Percentiles rank a stretch among this genome's conserved stretches.
Conservation (phyloP, 441 rosid genomes). For the Populus hybrid region DNA sequence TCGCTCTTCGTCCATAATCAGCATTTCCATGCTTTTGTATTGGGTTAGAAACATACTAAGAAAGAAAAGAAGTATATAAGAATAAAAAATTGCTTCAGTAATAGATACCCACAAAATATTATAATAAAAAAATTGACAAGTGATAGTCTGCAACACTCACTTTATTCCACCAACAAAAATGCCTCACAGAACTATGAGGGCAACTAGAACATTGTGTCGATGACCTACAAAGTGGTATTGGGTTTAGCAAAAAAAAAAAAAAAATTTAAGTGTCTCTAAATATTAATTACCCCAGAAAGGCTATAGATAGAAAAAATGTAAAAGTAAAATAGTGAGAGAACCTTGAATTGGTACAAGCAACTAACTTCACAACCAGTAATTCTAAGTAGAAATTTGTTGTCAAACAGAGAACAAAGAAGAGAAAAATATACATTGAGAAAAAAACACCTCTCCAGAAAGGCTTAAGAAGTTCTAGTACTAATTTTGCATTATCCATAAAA, state of each 20-base stretch:
- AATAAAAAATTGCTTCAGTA: background rate
- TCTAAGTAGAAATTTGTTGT: background rate
- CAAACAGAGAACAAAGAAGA: background rate
- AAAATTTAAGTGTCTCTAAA: background rate
- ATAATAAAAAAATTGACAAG: slow-evolving; percentile 3
- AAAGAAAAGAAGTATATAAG: slow-evolving; percentile 12
- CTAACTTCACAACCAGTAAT: slow-evolving; percentile 6
- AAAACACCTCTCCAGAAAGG: background rate
- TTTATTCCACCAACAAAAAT: slow-evolving; percentile 99
- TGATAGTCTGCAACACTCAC: slow-evolving; percentile 39
- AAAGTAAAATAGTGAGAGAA: background rate
- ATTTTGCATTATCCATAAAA: too few species aligned
- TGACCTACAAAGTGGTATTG: slow-evolving; percentile 41
- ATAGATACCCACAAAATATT: background rate
- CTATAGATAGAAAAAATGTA: background rate
- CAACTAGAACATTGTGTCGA: slow-evolving; percentile 59
- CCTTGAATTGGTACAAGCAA: background rate
- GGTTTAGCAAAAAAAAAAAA: background rate
- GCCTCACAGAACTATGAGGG: slow-evolving; percentile 79
- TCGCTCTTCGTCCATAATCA: slow-evolving; percentile 60
- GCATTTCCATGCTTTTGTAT: slow-evolving; percentile 49
- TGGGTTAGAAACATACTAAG: slow-evolving; percentile 78
- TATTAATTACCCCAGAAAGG: background rate
- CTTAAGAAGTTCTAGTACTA: background rate
- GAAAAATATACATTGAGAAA: background rate